Conservation (phyloP, 1,139 yeast species). For the Kurtzmaniella quercitrusa region DNA sequence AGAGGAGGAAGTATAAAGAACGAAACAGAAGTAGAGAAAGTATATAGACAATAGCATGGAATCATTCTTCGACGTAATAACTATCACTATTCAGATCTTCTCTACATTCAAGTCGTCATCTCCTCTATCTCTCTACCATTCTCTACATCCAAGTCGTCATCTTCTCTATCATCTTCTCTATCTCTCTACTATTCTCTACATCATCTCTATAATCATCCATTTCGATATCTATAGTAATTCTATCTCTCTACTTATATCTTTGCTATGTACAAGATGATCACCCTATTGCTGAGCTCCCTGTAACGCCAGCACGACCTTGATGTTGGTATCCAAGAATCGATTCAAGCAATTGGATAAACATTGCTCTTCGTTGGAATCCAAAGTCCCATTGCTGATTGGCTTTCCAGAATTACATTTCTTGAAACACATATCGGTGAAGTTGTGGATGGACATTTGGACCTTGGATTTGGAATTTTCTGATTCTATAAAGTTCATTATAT, state of each 20-base stretch:
- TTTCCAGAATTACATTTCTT: constrained; percentile 66
- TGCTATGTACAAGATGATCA: not conserved
- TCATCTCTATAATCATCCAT: no score
- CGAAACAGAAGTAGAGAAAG: not conserved
- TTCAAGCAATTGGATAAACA: constrained; percentile 81
- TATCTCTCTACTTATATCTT: not conserved
- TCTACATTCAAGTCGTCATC: no score
- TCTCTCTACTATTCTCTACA: no score
- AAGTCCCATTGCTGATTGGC: constrained; percentile 46
- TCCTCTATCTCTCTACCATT: not conserved
- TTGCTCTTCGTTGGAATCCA: constrained; percentile 58
- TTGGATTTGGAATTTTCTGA: constrained; percentile 83
- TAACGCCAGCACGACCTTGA: constrained; percentile 65
- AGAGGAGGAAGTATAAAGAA: no score
- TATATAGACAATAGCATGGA: not conserved
- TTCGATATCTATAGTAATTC: not conserved
- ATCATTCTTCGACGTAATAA: not conserved
- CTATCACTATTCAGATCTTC: not conserved
- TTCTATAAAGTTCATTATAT: constrained; percentile 72
- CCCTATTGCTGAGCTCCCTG: constrained; percentile 27
- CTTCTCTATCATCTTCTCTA: no score
- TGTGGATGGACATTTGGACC: constrained; percentile 81
- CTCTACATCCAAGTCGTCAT: no score
- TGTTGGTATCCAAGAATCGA: constrained; percentile 83
- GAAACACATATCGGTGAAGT: constrained; percentile 87